Conservation (phyloP, 1,139 yeast species). For the Geotrichum bryndzae region DNA sequence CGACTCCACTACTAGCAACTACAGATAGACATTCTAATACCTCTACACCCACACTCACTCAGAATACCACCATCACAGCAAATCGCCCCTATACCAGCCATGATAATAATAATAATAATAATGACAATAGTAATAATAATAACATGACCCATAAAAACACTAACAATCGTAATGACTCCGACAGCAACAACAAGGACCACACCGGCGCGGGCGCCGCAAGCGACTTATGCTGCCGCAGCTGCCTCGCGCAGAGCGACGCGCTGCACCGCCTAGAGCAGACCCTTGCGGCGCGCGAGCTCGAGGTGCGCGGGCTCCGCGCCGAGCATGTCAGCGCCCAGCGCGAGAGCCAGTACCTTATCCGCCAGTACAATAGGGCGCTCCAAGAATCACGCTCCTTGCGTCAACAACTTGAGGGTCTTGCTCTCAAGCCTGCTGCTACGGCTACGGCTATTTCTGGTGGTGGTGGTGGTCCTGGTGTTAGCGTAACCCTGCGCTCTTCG, state of each 20-base stretch:
- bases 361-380: constrained; percentile 24
- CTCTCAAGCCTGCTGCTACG: background rate
- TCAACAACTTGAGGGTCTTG: constrained; percentile 17
- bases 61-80: background rate
- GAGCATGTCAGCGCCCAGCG: constrained; percentile 23
- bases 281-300: constrained; percentile 16
- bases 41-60: background rate
- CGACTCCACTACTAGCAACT: background rate
- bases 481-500: background rate
- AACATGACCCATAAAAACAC: too few relatives aligned
- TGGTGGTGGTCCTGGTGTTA: too few relatives aligned
- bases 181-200: background rate
- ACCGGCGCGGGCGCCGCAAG: background rate
- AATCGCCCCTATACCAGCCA: background rate
- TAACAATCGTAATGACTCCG: background rate
- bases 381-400: constrained; percentile 19
- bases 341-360: constrained; percentile 26
- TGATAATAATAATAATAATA: too few relatives aligned
- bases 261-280: constrained; percentile 18
- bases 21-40: background rate
- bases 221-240: constrained; percentile 18
- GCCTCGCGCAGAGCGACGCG: constrained; percentile 14
- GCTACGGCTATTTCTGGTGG: too few relatives aligned
- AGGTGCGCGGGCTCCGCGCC: constrained; percentile 17
- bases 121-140: too few relatives aligned